phyloP scores from a whole-genome alignment of 495 filamentous ascomycete species.

The Penicillium alfredii region DNA sequence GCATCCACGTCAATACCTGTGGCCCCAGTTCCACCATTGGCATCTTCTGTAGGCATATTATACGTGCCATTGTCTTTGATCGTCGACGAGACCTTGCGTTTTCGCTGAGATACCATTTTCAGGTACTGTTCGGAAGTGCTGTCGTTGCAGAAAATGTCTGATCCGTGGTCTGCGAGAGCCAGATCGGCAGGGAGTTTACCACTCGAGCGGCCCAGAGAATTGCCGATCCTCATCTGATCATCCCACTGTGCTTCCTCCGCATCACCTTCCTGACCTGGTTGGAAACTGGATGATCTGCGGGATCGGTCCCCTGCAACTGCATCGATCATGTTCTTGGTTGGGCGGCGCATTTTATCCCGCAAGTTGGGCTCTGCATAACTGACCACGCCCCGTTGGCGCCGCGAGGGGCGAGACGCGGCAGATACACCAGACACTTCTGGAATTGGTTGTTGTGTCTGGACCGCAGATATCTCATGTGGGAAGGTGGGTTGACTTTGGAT shows the following conservation, averaged over 20 bases:
- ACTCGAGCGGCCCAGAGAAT: too few relatives aligned
- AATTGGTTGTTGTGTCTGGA: conserved; percentile 4
- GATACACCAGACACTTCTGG: conserved; percentile 17
- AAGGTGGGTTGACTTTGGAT: not conserved
- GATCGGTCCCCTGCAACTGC: conserved; percentile 54
- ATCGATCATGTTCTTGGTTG: conserved; percentile 66
- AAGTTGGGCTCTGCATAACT: conserved; percentile 86
- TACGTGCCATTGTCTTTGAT: conserved; percentile 5
- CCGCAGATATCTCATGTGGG: conserved; percentile 9
- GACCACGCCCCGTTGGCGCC: conserved; percentile 59
- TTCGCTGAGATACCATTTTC: conserved; percentile 24
- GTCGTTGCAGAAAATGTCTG: conserved; percentile 3
- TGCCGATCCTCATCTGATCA: too few relatives aligned
- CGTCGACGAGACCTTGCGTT: conserved; percentile 27
- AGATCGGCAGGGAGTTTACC: conserved; percentile 6
- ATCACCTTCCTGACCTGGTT: conserved; percentile 14
- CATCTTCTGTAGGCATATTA: too few relatives aligned
- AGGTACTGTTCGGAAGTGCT: conserved; percentile 7
- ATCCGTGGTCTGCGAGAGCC: conserved; percentile 3
- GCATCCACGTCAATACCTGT: conserved; percentile 4
- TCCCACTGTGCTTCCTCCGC: conserved; percentile 12
- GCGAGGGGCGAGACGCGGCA: conserved; percentile 51
- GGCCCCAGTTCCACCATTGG: not conserved
- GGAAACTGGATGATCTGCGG: conserved; percentile 30
- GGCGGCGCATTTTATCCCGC: conserved; percentile 80